Evolutionary conservation across 2,329 filamentous ascomycete species (phyloP).

Genomic region (Diaporthe eres): DNA sequence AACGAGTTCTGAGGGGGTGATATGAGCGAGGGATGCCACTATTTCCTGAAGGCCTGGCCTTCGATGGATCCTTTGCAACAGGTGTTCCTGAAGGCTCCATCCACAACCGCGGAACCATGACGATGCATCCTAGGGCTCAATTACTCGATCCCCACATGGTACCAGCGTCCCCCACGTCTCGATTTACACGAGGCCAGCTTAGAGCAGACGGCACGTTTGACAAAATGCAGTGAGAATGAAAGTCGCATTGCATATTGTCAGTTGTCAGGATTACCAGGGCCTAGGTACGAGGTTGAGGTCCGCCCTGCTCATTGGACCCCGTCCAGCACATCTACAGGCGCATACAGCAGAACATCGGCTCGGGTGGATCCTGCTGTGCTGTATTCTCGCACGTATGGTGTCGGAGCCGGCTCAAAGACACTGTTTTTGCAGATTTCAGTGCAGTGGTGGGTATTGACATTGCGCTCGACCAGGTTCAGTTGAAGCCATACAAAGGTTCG

Average conservation of each 20-base stretch:
- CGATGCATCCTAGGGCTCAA: background rate
- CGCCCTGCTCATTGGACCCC: background rate
- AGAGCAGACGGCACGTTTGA: background rate
- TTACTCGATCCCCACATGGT: background rate
- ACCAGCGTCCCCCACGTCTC: background rate
- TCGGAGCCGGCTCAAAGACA: background rate
- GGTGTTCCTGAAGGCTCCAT: background rate
- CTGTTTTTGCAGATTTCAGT: background rate
- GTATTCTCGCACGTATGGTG: background rate
- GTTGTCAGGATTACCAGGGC: background rate
- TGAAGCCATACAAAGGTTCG: background rate
- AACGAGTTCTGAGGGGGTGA: background rate
- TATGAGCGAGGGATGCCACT: background rate
- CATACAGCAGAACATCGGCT: background rate
- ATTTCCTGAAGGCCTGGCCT: background rate
- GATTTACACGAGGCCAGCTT: background rate
- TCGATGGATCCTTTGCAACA: background rate
- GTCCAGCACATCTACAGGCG: background rate
- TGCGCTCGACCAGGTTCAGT: background rate
- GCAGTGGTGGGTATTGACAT: background rate
- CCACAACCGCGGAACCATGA: background rate
- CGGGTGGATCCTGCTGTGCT: background rate
- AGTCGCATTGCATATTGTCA: background rate
- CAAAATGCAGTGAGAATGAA: background rate
- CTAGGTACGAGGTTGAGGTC: background rate